A percentile compares a stretch with the other conserved stretches of the same genome.
Evolutionary conservation across 108 stramenopile genomes (phyloP).

Genomic region (Pseudonitzschia pungens): DNA sequence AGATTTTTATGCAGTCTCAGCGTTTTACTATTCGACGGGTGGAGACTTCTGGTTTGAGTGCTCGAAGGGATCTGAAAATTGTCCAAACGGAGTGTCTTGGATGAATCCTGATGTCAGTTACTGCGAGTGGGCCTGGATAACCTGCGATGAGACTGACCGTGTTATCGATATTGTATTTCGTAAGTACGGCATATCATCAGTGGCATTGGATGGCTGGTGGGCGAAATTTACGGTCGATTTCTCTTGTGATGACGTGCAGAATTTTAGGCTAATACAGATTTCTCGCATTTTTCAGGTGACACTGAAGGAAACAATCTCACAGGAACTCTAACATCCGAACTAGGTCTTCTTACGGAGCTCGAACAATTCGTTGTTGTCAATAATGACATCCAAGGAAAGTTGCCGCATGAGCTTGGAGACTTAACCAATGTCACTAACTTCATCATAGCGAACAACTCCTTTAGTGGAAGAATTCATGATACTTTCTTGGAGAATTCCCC

Average conservation of each 20-base stretch:
- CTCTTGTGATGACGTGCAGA: too few relatives aligned
- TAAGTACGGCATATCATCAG: conserved; percentile 13
- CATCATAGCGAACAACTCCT: conserved; percentile 19
- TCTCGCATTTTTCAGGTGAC: conserved; percentile 18
- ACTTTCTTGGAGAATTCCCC: conserved; percentile 24
- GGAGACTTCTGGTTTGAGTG: conserved; percentile 43
- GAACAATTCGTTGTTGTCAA: conserved; percentile 32
- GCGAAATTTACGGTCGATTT: too few relatives aligned
- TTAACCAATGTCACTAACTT: conserved; percentile 19
- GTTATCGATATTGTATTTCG: conserved; percentile 27
- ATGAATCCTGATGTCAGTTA: conserved; percentile 23
- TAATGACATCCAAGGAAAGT: conserved; percentile 36
- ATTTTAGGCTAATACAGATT: too few relatives aligned
- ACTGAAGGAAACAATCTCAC: conserved; percentile 14
- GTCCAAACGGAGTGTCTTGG: conserved; percentile 24
- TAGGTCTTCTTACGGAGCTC: conserved; percentile 17
- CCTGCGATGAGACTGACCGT: conserved; percentile 27
- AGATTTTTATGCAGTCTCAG: conserved; percentile 44
- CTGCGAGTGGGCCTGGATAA: conserved; percentile 24
- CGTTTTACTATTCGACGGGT: conserved; percentile 51
- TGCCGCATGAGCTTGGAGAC: conserved; percentile 40
- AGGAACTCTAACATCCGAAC: conserved; percentile 19
- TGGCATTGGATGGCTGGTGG: too few relatives aligned
- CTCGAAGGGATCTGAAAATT: conserved; percentile 20
- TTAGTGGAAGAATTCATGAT: conserved; percentile 27